A percentile compares a stretch with the other conserved stretches of the same genome.
phyloP scores from a whole-genome alignment of 2,329 filamentous ascomycete genomes.

The Beauveria pseudobassiana region DNA sequence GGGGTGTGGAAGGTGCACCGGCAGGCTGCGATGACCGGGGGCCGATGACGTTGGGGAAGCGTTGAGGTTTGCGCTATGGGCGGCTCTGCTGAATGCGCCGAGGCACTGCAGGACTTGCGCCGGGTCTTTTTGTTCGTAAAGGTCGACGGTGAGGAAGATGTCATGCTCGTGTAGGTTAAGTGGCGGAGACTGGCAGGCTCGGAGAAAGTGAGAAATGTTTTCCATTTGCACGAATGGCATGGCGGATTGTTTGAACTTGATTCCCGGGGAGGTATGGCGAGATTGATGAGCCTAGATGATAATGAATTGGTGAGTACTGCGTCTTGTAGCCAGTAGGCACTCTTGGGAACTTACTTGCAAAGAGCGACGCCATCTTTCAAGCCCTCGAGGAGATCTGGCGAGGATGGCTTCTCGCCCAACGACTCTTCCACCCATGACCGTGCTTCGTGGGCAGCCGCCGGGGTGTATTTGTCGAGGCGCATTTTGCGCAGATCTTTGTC shows the following conservation, averaged over 20 bases:
- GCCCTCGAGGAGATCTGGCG: constrained; percentile 71
- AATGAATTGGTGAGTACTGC: constrained; percentile 12
- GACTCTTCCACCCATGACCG: constrained; percentile 78
- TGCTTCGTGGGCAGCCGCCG: constrained; percentile 78
- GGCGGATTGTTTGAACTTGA: constrained; percentile 82
- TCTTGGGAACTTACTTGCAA: constrained; percentile 62
- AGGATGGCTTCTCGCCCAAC: constrained; percentile 64
- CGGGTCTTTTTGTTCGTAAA: constrained; percentile 93
- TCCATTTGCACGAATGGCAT: constrained; percentile 99
- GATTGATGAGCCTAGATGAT: constrained; percentile 64
- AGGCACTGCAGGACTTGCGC: constrained; percentile 93
- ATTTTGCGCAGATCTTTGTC: constrained; percentile 93
- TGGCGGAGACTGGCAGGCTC: constrained; percentile 76
- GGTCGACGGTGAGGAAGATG: constrained; percentile 91
- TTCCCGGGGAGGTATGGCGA: constrained; percentile 68
- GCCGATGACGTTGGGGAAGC: constrained; percentile 71
- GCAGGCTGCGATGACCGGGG: constrained; percentile 52
- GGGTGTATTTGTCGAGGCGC: constrained; percentile 89
- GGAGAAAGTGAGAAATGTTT: constrained; percentile 94
- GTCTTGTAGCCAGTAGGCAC: neutral
- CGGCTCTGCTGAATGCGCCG: constrained; percentile 81
- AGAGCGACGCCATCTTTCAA: constrained; percentile 87
- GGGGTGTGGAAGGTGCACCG: constrained; percentile 45
- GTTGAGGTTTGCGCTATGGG: constrained; percentile 62
- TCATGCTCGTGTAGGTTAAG: constrained; percentile 88